Evolutionary conservation across 2,329 filamentous ascomycete species (phyloP).

Genomic region (Cercospora zeina): DNA sequence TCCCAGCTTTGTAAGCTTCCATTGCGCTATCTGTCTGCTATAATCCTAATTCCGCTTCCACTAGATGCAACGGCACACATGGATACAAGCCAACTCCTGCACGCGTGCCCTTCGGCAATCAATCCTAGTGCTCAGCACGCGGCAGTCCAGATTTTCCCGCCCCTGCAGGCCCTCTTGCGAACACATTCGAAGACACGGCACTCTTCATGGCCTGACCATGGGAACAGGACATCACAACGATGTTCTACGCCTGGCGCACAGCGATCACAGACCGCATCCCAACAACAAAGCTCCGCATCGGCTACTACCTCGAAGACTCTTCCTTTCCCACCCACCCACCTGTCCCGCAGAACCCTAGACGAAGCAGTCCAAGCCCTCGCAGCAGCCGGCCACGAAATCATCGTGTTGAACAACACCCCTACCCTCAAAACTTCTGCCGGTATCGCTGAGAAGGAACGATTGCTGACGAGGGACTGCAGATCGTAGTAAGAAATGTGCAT

Average conservation of each 20-base stretch:
- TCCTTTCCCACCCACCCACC: slow-evolving; percentile 55
- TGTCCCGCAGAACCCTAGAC: slow-evolving; percentile 49
- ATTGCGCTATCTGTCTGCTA: background rate
- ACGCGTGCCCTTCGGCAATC: slow-evolving; percentile 33
- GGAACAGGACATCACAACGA: slow-evolving; percentile 36
- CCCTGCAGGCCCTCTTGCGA: slow-evolving; percentile 37
- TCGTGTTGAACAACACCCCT: slow-evolving; percentile 40
- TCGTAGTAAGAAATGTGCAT: slow-evolving; percentile 19
- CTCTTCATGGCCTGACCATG: slow-evolving; percentile 33
- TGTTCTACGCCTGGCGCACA: slow-evolving; percentile 52
- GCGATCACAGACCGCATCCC: slow-evolving; percentile 26
- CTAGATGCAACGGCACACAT: slow-evolving; percentile 52
- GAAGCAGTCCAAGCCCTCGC: slow-evolving; percentile 45
- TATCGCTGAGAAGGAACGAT: slow-evolving; percentile 27
- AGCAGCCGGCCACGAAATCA: slow-evolving; percentile 49
- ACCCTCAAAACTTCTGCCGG: slow-evolving; percentile 39
- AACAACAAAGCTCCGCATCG: slow-evolving; percentile 48
- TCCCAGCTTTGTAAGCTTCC: slow-evolving; percentile 67
- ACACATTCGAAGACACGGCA: slow-evolving; percentile 31
- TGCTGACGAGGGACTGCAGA: slow-evolving; percentile 6
- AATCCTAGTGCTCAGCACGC: slow-evolving; percentile 41
- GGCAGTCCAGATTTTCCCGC: slow-evolving; percentile 47
- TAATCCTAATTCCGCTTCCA: background rate
- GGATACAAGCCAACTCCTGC: slow-evolving; percentile 32
- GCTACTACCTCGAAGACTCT: slow-evolving; percentile 52